Conservation (phyloP, 2,329 filamentous ascomycete genomes). For the Chrysoporthe puriensis region DNA sequence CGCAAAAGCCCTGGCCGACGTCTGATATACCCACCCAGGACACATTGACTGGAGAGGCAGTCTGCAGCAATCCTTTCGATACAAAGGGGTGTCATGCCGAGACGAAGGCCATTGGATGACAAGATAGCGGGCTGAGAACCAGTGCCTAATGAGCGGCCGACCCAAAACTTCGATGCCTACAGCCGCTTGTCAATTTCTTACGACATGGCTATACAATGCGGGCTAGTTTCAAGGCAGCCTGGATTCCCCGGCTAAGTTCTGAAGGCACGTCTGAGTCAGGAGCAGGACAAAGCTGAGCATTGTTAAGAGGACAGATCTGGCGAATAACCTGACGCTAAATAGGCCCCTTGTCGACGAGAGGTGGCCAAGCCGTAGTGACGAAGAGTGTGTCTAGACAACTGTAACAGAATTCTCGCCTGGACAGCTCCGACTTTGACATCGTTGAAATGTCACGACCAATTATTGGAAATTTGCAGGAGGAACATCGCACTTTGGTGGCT, state of each 20-base stretch:
- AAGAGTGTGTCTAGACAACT: background rate
- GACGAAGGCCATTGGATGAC: background rate
- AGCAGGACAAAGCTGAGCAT: background rate
- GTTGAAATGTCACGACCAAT: background rate
- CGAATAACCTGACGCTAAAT: background rate
- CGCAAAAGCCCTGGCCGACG: background rate
- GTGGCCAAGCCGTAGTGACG: background rate
- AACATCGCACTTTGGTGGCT: background rate
- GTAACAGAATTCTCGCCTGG: background rate
- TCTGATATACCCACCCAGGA: background rate
- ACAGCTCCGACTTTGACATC: background rate
- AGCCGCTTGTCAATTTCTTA: background rate
- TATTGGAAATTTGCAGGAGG: background rate
- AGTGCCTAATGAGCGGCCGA: slow-evolving; percentile 2
- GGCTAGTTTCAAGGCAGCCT: background rate
- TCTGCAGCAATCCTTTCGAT: background rate
- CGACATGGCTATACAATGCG: background rate
- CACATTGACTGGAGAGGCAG: background rate
- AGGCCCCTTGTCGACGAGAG: background rate
- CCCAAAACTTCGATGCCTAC: background rate
- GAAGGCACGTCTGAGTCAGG: background rate
- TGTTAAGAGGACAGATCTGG: background rate
- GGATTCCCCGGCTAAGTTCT: background rate
- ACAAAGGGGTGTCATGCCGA: background rate
- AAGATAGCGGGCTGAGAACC: background rate